A percentile compares a stretch with the other conserved stretches of the same genome.
These are phyloP conservation scores for Backusella parvicylindrica DNA, from an alignment of 192 early-diverging fungal species.

Conservation along the genomic window DNA sequence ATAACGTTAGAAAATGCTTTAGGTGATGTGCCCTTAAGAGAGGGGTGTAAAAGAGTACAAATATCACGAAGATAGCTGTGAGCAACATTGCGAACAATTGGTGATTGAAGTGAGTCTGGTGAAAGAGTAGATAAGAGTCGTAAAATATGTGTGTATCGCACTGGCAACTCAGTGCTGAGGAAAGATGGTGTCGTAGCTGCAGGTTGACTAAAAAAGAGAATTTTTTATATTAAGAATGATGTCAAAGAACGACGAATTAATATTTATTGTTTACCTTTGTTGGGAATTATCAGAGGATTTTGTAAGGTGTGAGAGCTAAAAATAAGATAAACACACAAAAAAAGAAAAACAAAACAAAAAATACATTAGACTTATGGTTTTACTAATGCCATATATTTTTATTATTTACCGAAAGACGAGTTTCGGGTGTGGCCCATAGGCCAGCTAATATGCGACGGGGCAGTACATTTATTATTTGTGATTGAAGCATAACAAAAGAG, in stretches of 20 bases:
- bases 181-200: slow-evolving; percentile 14
- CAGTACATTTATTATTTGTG: slow-evolving; percentile 23
- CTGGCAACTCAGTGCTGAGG: slow-evolving; percentile 25
- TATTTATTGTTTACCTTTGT: slow-evolving; percentile 6
- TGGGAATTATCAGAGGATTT: slow-evolving; percentile 3
- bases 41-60: slow-evolving; percentile 19
- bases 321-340: background rate
- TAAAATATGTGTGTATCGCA: slow-evolving; percentile 29
- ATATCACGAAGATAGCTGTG: slow-evolving; percentile 25
- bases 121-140: slow-evolving; percentile 15
- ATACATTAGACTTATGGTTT: slow-evolving; percentile 1
- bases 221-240: background rate
- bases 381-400: background rate
- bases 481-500: slow-evolving; percentile 21
- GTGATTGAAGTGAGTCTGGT: slow-evolving; percentile 10
- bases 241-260: background rate
- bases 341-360: background rate
- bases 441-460: slow-evolving; percentile 13
- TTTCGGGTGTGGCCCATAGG: slow-evolving; percentile 29
- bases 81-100: slow-evolving; percentile 18
- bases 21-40: background rate
- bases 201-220: slow-evolving; percentile 5
- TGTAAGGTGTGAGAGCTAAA: slow-evolving; percentile 16
- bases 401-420: slow-evolving; percentile 26
- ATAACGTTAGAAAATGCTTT: slow-evolving; percentile 17